These are phyloP conservation scores for Backusella westeae DNA, from an alignment of 192 early-diverging fungal genomes.

Conservation along the genomic window DNA sequence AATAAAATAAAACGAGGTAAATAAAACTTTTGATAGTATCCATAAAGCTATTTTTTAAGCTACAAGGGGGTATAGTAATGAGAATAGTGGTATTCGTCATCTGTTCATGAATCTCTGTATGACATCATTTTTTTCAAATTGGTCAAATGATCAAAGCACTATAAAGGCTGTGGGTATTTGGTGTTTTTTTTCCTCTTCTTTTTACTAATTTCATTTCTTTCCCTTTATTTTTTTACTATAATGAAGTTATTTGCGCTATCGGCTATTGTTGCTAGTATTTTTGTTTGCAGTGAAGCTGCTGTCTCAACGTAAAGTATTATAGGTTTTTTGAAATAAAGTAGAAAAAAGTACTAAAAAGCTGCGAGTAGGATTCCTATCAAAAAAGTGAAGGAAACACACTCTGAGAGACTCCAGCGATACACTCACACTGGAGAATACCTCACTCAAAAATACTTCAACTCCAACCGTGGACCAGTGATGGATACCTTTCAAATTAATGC, in stretches of 20 bases:
- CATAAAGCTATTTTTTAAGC: not conserved
- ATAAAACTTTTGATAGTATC: not conserved
- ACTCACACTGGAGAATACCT: conserved; percentile 64
- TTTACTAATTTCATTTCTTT: not conserved
- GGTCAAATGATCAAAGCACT: conserved; percentile 4
- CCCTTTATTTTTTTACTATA: not conserved
- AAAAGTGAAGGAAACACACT: conserved; percentile 61
- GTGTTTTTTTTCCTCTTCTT: not conserved
- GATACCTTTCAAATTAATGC: conserved; percentile 50
- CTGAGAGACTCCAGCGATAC: conserved; percentile 61
- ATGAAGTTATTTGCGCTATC: conserved; percentile 38
- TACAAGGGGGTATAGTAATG: not conserved
- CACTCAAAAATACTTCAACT: conserved; percentile 78
- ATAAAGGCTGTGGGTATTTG: conserved; percentile 6
- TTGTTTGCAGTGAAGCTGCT: conserved; percentile 22
- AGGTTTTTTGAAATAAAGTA: not conserved
- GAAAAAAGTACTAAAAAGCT: not conserved
- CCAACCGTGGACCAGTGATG: conserved; percentile 18
- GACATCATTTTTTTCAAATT: not conserved
- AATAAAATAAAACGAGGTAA: not conserved
- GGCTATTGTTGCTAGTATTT: conserved; percentile 19
- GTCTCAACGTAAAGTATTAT: conserved; percentile 23
- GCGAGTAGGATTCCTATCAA: conserved; percentile 56
- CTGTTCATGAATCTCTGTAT: not conserved
- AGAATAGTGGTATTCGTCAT: not conserved